Conservation (phyloP, 805 yeast species). For the Candida adriatica region DNA sequence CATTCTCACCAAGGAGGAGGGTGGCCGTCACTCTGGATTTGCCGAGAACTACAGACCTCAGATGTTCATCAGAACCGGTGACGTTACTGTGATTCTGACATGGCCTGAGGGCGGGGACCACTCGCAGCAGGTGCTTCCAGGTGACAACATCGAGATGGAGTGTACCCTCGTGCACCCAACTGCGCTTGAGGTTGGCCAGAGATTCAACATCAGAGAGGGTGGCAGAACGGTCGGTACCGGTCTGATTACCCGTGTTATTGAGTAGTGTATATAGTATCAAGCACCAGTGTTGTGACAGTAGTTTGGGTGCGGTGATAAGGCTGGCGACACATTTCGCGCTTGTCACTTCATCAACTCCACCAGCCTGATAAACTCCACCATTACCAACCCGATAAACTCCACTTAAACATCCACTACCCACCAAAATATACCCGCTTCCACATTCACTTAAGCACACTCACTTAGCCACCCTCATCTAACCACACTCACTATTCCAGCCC, state of each 20-base stretch:
- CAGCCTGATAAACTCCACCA: too few relatives aligned
- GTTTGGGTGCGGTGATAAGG: too few relatives aligned
- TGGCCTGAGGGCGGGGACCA: conserved; percentile 87
- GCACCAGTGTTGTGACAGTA: too few relatives aligned
- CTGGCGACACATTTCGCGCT: too few relatives aligned
- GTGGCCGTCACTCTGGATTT: conserved; percentile 98
- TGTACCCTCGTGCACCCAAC: conserved; percentile 86
- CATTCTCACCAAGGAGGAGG: conserved; percentile 92
- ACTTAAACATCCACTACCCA: too few relatives aligned
- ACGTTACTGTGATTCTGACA: conserved; percentile 81
- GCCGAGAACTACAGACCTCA: conserved; percentile 98
- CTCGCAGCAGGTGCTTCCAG: conserved; percentile 90
- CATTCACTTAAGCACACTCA: too few relatives aligned
- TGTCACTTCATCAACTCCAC: too few relatives aligned
- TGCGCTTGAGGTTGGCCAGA: conserved; percentile 92
- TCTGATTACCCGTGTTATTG: conserved; percentile 86
- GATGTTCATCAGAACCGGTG: conserved; percentile 92
- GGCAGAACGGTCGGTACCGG: conserved; percentile 99
- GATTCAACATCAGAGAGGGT: conserved; percentile 99
- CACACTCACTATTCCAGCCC: too few relatives aligned
- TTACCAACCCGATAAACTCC: too few relatives aligned
- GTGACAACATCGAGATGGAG: conserved; percentile 97
- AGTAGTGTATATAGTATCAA: conserved; percentile 23
- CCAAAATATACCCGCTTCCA: too few relatives aligned
- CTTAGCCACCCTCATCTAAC: too few relatives aligned